Base-by-base conservation (phyloP, 2,329 filamentous ascomycete genomes). In the Nigrograna mackinnonii region DNA sequence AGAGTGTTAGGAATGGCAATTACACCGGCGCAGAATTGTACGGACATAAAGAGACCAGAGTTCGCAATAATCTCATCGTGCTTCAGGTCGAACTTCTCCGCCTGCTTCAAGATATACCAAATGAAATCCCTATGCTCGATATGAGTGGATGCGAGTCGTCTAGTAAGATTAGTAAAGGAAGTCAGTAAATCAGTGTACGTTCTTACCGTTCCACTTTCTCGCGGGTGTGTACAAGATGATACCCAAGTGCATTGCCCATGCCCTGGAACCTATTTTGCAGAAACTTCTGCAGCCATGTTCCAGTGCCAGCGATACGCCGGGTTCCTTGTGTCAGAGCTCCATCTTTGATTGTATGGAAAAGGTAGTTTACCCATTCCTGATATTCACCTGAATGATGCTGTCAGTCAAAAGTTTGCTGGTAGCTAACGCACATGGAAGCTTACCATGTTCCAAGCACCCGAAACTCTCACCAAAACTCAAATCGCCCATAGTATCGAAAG, bases 401-500 rank as follows among this genome's bases (percentile, higher is more conserved):
- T n/a, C n/a, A n/a, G n/a, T n/a, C n/a, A n/a, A 42, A 39, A 11
- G 17, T 9, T 17, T 5, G 24, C n/a, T 24, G 3, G 17, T 9
- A 37, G 22, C n/a, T 26, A 6, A 21, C 5, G 5, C 11, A 6
- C 3, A 14, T 38, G 6, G 13, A 37, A 20, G 7, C 35, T 34
- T 26, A 28, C 37, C 46, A 16, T 47, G 35, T 17, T 49, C 33
- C 2, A 58, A 37, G 24, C 55, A 57, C 3, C 50, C 48, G 35
- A 58, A 58, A 4, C 50, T 44, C 38, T 58, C 52, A 9, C 50
- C 52, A 43, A 58, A 58, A 13, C 45, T 37, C 14, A 59, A 41
- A 30, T 59, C 50, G 6, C 55, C 55, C 19, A 50, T 52, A 9
- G 39, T 43, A 18, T 50, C 49, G 20, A 52, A 50, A 4, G 47